Evolutionary conservation across 192 early-diverging fungal species (phyloP).

Genomic region (Backusella mclennaniae): DNA sequence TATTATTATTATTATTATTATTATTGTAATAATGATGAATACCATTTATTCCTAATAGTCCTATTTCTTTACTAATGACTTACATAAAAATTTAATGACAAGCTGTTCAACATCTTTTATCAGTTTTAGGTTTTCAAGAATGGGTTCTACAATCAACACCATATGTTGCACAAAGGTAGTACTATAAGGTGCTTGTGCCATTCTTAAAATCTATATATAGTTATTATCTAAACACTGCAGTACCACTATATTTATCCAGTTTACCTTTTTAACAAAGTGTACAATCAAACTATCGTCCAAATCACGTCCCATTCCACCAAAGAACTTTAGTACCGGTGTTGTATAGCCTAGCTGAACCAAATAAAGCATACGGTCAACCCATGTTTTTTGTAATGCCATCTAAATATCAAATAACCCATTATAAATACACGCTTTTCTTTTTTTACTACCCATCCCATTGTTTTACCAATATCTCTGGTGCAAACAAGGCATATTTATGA

Average conservation of each 20-base stretch:
- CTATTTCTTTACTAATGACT: background rate
- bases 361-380: conserved; percentile 67
- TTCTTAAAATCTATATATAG: conserved; percentile 1
- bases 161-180: background rate
- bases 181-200: conserved; percentile 11
- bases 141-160: conserved; percentile 11
- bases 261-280: conserved; percentile 62
- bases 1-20: background rate
- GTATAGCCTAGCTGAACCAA: conserved; percentile 63
- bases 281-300: conserved; percentile 69
- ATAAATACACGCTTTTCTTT: background rate
- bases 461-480: conserved; percentile 58
- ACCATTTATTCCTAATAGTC: no score
- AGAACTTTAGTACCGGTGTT: conserved; percentile 62
- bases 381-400: conserved; percentile 63
- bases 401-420: conserved; percentile 22
- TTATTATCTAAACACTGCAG: background rate
- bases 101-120: conserved; percentile 11
- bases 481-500: conserved; percentile 51
- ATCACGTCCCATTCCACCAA: conserved; percentile 44
- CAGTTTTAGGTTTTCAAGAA: conserved; percentile 1
- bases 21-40: background rate
- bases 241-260: background rate
- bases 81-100: conserved; percentile 1
- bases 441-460: background rate